Base-by-base conservation (phyloP, 768 basidiomycete species). In the Mycena rebaudengoi region DNA sequence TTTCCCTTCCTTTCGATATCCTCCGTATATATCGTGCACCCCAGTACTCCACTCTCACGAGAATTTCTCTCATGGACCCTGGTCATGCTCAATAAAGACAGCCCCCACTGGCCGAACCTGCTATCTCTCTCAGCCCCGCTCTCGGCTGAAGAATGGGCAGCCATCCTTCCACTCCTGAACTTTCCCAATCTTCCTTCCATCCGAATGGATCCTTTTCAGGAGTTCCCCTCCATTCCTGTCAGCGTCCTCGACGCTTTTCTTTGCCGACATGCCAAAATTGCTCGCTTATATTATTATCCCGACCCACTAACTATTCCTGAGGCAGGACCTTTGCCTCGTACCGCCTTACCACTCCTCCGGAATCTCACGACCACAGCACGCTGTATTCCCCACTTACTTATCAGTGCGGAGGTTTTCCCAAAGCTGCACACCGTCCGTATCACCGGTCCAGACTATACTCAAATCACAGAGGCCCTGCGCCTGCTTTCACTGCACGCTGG, bases 1-100 rank as follows among this genome's bases (percentile, higher is more conserved):
- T 63, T 62, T 11, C 61, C 65, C 1, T 61, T 67, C 46, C 62
- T 67, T 25, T 67, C 65, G 39, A 63, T 67, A 11, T 55, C 61
- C 5, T 67, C 65, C 5, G 45, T 50, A 12, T 51, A 67, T 33
- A 50, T 67, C 4, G 50, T 35, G 25, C 65, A 52, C 21, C n/a
- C 62, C 5, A 21, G 33, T 3, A 20, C 25, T n/a, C 65, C 65
- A 7, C 55, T 62, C 20, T 58, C 60, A 1, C 4, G 35, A 10
- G 55, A 33, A 5, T 33, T 20, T 25, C 13, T 60, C 11, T 18
- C 61, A 28, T 67, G 65, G 65, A 63, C 57, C 2, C 35, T 67
- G 5, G 61, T 50, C 29, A 21, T 46, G 21, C 32, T 67, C 51
- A 67, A 67, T n/a, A 8, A 43, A 10, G 56, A 25, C 1, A 37